Conservation (phyloP, 2,329 filamentous ascomycete species). For the Sclerotinia subarctica region DNA sequence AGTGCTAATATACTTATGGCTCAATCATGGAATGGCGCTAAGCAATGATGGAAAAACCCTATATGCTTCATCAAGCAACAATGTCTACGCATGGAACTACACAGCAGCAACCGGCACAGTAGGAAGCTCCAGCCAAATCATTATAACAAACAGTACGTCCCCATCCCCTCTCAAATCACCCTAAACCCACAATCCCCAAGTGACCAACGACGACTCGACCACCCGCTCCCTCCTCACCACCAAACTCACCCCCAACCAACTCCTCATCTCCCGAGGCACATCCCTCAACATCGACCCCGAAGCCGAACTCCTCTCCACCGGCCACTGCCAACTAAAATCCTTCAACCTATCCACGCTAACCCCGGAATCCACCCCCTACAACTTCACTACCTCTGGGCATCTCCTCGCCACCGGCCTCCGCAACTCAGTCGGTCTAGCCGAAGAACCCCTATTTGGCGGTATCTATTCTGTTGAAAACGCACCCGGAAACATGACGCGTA, state of each 20-base stretch:
- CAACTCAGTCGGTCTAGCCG: conserved; percentile 69
- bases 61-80: conserved; percentile 55
- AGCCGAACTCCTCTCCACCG: conserved; percentile 51
- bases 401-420: conserved; percentile 66
- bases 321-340: conserved; percentile 65
- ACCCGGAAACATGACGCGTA: conserved; percentile 59
- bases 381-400: conserved; percentile 49
- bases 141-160: conserved; percentile 52
- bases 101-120: conserved; percentile 51
- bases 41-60: conserved; percentile 52
- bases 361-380: conserved; percentile 38
- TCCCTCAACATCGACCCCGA: conserved; percentile 57
- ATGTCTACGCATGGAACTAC: conserved; percentile 65
- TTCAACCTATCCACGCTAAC: conserved; percentile 47
- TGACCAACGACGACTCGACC: conserved; percentile 60
- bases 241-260: conserved; percentile 48
- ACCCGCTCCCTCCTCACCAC: conserved; percentile 67
- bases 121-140: conserved; percentile 44
- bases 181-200: neutral
- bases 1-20: conserved; percentile 37
- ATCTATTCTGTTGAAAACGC: conserved; percentile 68
- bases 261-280: conserved; percentile 66
- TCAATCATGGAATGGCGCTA: conserved; percentile 56
- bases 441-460: conserved; percentile 52
- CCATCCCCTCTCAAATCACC: neutral